Percentiles rank a stretch among this genome's conserved stretches.
These are phyloP conservation scores for Breynia disticha DNA, from an alignment of 441 rosid species.

Conservation along the genomic window DNA sequence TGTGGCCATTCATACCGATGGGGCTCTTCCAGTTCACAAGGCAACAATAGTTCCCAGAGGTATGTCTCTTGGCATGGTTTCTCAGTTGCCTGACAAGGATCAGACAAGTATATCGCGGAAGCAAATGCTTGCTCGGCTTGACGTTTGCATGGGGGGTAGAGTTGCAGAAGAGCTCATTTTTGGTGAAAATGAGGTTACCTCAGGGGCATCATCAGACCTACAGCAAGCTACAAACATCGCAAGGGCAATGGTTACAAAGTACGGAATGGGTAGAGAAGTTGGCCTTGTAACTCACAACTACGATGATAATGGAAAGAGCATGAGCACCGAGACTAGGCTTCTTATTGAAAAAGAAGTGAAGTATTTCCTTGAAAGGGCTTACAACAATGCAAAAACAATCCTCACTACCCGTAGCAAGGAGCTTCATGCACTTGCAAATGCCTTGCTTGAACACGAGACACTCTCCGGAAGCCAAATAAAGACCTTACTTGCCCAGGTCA, in stretches of 20 bases:
- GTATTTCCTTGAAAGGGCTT: constrained; percentile 58
- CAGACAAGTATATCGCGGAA: constrained; percentile 55
- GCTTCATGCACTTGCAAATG: constrained; percentile 75
- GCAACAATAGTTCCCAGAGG: constrained; percentile 96
- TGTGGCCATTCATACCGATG: constrained; percentile 81
- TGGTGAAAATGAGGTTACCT: constrained; percentile 83
- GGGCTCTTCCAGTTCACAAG: constrained; percentile 92
- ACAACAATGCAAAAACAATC: constrained; percentile 72
- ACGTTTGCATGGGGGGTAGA: constrained; percentile 88
- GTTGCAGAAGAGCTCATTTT: constrained; percentile 94
- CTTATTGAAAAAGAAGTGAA: constrained; percentile 84
- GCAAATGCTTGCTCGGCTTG: constrained; percentile 95
- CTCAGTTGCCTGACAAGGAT: constrained; percentile 82
- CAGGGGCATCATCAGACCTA: constrained; percentile 80
- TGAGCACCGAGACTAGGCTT: constrained; percentile 92
- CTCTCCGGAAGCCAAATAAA: constrained; percentile 76
- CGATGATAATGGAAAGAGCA: constrained; percentile 76
- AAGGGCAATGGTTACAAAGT: constrained; percentile 79
- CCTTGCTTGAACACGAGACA: constrained; percentile 73
- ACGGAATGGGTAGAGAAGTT: constrained; percentile 88
- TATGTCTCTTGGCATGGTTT: constrained; percentile 86
- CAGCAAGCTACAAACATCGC: constrained; percentile 74
- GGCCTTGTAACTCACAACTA: constrained; percentile 74
- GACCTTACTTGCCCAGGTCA: constrained; percentile 51
- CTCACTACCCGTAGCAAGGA: constrained; percentile 67